Percentiles rank a stretch among this genome's conserved stretches.
Evolutionary conservation across 73 alveolate species (phyloP).

Genomic region (Paramecium sexaurelia): DNA sequence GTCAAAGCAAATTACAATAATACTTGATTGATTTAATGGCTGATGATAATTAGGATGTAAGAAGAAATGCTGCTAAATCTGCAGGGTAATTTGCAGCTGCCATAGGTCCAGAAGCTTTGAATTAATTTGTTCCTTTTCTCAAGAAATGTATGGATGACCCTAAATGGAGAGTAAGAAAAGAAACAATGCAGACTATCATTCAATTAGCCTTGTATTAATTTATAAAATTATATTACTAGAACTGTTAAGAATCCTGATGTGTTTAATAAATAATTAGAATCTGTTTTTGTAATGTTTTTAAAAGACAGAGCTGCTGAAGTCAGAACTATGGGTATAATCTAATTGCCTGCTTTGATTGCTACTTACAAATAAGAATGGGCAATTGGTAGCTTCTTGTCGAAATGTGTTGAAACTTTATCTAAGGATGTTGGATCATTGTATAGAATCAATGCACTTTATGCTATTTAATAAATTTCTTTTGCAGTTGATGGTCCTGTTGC

Average conservation of each 20-base stretch:
- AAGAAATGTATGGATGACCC: conserved; percentile 91
- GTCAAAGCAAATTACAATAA: conserved; percentile 83
- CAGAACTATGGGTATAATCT: conserved; percentile 90
- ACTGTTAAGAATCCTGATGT: conserved; percentile 81
- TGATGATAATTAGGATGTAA: conserved; percentile 97
- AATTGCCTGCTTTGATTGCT: conserved; percentile 83
- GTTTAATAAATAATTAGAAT: conserved; percentile 84
- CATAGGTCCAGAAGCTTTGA: conserved; percentile 89
- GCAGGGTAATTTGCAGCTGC: conserved; percentile 89
- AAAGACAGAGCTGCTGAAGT: conserved; percentile 96
- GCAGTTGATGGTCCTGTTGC: conserved; percentile 83
- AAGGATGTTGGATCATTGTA: conserved; percentile 82
- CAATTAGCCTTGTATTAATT: conserved; percentile 70
- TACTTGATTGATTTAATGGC: conserved; percentile 88
- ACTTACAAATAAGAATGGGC: conserved; percentile 93
- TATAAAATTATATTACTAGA: background rate
- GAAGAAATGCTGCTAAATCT: conserved; percentile 89
- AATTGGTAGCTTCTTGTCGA: conserved; percentile 83
- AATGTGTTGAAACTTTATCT: conserved; percentile 85
- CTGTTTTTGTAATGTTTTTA: conserved; percentile 86
- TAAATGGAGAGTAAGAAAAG: conserved; percentile 97
- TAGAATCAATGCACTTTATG: conserved; percentile 57
- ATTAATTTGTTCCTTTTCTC: conserved; percentile 77
- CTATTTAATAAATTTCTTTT: conserved; percentile 68
- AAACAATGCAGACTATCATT: conserved; percentile 87